A percentile compares a stretch with the other conserved stretches of the same genome.
phyloP scores from a whole-genome alignment of 2,329 filamentous ascomycete species.

The Lithohypha guttulata region DNA sequence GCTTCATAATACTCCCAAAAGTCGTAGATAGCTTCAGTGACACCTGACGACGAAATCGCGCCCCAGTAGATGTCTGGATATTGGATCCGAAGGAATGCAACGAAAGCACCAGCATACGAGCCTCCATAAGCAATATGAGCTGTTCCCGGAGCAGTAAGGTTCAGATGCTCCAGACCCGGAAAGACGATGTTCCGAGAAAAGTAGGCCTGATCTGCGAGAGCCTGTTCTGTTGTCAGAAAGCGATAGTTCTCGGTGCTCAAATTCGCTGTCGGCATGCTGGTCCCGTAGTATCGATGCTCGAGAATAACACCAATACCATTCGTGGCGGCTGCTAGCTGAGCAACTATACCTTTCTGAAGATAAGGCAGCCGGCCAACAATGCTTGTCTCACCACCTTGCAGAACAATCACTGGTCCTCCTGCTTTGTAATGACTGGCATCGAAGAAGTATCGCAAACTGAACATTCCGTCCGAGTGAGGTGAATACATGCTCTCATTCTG shows the following conservation, averaged over 20 bases:
- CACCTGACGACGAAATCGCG: conserved; percentile 68
- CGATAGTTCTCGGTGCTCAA: conserved; percentile 60
- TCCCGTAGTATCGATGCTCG: conserved; percentile 81
- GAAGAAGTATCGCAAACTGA: conserved; percentile 71
- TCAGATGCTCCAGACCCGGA: conserved; percentile 53
- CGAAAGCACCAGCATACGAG: conserved; percentile 72
- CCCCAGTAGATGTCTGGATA: conserved; percentile 74
- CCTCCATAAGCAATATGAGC: conserved; percentile 75
- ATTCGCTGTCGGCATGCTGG: conserved; percentile 57
- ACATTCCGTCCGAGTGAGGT: conserved; percentile 59
- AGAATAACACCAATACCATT: conserved; percentile 68
- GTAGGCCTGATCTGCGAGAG: conserved; percentile 68
- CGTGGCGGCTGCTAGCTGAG: conserved; percentile 58
- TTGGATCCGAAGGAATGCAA: conserved; percentile 61
- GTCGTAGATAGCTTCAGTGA: conserved; percentile 66
- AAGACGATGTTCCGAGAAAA: conserved; percentile 67
- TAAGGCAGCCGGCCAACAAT: conserved; percentile 55
- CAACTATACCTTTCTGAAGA: conserved; percentile 66
- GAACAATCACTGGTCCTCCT: conserved; percentile 71
- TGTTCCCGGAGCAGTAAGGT: conserved; percentile 54
- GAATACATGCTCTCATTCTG: conserved; percentile 68
- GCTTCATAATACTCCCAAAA: conserved; percentile 59
- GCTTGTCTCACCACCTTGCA: conserved; percentile 60
- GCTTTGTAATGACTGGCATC: conserved; percentile 63
- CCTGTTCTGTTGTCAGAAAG: conserved; percentile 75